Base-by-base conservation (phyloP, 306 rosid species). In the Coriaria nepalensis region DNA sequence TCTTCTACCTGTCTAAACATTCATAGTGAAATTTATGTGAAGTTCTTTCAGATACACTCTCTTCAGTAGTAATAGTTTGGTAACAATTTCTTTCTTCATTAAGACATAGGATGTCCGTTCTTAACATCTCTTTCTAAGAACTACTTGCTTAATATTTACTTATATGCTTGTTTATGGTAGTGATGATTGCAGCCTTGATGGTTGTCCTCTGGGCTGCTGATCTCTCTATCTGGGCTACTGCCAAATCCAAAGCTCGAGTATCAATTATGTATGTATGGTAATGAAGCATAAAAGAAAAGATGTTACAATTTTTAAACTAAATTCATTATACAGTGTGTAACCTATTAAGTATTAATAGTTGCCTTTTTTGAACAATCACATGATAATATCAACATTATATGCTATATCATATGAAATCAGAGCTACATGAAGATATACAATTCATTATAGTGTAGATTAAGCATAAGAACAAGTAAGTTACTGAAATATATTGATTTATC, bases 171-270 rank as follows among this genome's bases (percentile, higher is more conserved):
- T 33, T 36, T 55, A 33, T 56, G 40, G 52, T 56, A 41, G 37
- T 53, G 36, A 42, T 12, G n/a, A n/a, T 63, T 38, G 42, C 74
- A 78, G 67, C 72, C 74, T 7, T 69, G 66, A 53, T 77, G 79
- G 84, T 77, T 83, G 81, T 77, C 90, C 44, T 80, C 13, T 60
- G 84, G 77, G 68, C 62, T 80, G 53, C 71, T 77, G 12, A 37
- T 77, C 36, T 52, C 77, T 46, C n/a, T 77, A 14, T 71, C 81
- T 40, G 84, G 90, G 41, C 70, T 80, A 29, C 61, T 80, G 43
- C 84, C 90, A 40, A 77, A 73, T 71, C 81, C 90, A 53, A 68
- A 77, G 62, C 84, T 77, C 54, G 81, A 62, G 73, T 84, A 44
- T 77, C 90, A 13, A 78, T 77, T 60, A 71, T 80, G 37, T 73